These are phyloP conservation scores for Globisporangium irregulare DNA, from an alignment of 352 stramenopile species.

Conservation along the genomic window DNA sequence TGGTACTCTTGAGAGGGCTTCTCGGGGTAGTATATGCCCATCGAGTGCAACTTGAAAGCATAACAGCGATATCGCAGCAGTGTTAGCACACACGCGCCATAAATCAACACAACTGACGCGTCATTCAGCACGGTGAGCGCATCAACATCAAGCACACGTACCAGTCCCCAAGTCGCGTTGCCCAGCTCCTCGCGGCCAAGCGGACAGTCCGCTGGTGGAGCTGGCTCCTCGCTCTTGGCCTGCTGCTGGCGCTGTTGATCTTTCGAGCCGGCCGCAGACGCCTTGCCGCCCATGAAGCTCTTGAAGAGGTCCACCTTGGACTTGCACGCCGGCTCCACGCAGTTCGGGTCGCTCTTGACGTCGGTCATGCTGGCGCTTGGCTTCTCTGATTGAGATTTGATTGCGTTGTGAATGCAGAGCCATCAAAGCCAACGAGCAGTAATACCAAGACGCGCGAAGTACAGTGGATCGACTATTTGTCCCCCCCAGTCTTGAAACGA, in stretches of 20 bases:
- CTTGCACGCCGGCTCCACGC: slow-evolving; percentile 79
- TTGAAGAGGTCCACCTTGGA: slow-evolving; percentile 87
- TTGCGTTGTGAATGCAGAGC: no score
- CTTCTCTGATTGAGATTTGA: slow-evolving; percentile 5
- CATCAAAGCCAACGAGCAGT: no score
- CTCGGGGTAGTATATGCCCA: slow-evolving; percentile 96
- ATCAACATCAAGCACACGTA: slow-evolving; percentile 20
- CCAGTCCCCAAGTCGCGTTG: slow-evolving; percentile 84
- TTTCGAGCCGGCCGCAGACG: slow-evolving; percentile 10
- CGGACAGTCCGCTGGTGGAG: slow-evolving; percentile 63
- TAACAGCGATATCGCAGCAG: not conserved
- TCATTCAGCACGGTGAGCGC: not conserved
- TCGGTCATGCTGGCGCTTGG: slow-evolving; percentile 23
- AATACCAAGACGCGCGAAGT: not conserved
- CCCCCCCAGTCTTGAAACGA: slow-evolving; percentile 6
- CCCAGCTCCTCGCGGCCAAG: slow-evolving; percentile 85
- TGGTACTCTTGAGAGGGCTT: slow-evolving; percentile 90
- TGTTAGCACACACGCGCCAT: not conserved
- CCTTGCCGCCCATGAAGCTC: slow-evolving; percentile 55
- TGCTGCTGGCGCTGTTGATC: slow-evolving; percentile 3
- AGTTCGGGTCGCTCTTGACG: slow-evolving; percentile 73
- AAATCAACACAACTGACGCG: not conserved
- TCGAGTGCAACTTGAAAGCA: slow-evolving; percentile 83
- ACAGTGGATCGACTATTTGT: not conserved
- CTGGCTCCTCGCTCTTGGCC: slow-evolving; percentile 17